Evolutionary conservation across 345 rosid species (phyloP).

Genomic region (Arabis alpina): DNA sequence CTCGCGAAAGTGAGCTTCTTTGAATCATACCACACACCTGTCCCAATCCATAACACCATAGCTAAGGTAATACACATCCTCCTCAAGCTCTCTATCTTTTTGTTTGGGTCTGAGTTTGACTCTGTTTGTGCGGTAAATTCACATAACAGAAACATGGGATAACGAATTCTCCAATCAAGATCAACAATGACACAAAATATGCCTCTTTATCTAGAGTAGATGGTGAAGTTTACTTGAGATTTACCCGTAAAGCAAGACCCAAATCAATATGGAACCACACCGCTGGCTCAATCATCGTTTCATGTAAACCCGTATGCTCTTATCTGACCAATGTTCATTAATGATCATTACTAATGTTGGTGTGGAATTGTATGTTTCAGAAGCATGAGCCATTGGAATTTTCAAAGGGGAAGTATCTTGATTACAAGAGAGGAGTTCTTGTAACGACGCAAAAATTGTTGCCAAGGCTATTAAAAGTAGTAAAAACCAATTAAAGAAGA

Average conservation of each 20-base stretch:
- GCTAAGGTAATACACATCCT: constrained; percentile 55
- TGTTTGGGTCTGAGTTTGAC: constrained; percentile 10
- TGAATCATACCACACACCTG: constrained; percentile 91
- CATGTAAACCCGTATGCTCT: too few species aligned
- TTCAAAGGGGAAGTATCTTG: constrained; percentile 76
- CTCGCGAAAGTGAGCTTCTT: constrained; percentile 86
- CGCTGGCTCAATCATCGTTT: constrained; percentile 87
- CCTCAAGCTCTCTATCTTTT: background rate
- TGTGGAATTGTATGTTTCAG: constrained; percentile 53
- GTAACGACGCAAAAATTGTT: constrained; percentile 77
- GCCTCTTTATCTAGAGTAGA: constrained; percentile 94
- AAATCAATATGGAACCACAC: constrained; percentile 99
- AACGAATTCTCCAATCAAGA: constrained; percentile 83
- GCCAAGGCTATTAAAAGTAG: constrained; percentile 81
- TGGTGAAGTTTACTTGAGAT: constrained; percentile 87
- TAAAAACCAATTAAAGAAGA: constrained; percentile 61
- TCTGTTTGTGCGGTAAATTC: background rate
- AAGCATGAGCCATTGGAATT: constrained; percentile 86
- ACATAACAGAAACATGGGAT: constrained; percentile 77
- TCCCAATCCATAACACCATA: constrained; percentile 74
- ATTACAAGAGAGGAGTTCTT: constrained; percentile 70
- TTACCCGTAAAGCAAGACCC: constrained; percentile 78
- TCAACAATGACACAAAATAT: constrained; percentile 93
- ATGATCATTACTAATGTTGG: background rate
- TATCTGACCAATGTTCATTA: too few species aligned